Evolutionary conservation across 257 asterid genomes (phyloP), one percentile per base, ranked within the genome.

Genomic region (Salvia rosmarinus): DNA sequence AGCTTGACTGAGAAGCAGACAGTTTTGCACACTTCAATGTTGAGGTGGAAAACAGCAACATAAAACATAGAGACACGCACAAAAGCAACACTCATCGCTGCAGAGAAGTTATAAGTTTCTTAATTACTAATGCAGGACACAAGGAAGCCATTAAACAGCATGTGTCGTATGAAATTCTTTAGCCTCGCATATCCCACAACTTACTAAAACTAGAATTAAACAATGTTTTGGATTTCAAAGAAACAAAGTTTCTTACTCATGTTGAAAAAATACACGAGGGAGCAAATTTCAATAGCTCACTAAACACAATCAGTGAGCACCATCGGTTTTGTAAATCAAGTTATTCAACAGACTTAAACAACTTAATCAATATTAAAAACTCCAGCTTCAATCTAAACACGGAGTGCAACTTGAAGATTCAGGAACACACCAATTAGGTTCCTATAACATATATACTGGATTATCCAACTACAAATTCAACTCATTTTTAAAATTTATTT

Each of bases 1-100:
- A 92, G 79, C 85, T 88, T 90, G 66, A 90, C 96, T 86, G 88
- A 54, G 59, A 67, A 44, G 1, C 30, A 25, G 30, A 25, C 30
- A 25, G 30, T 25, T 25, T 37, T 37, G 7, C 42, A 37, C 42
- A 37, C 42, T 37, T 37, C 42, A 37, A 37, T 37, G 42, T 35
- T 8, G 8, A 37, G 42, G 42, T 37, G 42, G 42, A 37, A 7
- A 37, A 5, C 42, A 6, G 42, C 9, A 1, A 37, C 9, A 14
- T 14, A 46, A n/a, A 46, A 5, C 47, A 46, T 9, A 46, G 8
- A 3, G 9, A 14, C 21, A 47, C 54, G n/a, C 54, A 47, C 54
- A 47, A 21, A n/a, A 47, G n/a, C 54, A 14, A 3, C 20, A n/a
- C 16, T 14, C 20, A 47, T n/a, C 54, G n/a, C 54, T 47, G 4